Evolutionary conservation across 768 basidiomycete species (phyloP), one percentile per base, ranked within the genome.

Genomic region (Cystobasidium onofrii): DNA sequence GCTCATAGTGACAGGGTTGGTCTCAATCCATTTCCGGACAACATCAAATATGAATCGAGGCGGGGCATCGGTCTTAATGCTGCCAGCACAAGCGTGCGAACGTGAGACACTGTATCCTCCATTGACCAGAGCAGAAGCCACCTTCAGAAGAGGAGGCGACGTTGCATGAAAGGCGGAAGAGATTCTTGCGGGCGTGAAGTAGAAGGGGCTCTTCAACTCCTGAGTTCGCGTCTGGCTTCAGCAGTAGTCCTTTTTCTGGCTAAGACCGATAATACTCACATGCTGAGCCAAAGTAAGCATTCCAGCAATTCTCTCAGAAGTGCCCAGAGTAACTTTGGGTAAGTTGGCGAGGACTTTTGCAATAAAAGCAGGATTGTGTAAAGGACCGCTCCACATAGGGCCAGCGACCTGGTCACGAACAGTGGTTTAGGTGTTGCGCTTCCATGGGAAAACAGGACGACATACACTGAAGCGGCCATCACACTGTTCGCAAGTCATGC

Each of bases 301-400:
- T 0, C 96, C 96, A 81, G 88, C 90, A 89, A 99, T 97, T 66
- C 96, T 85, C 0, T 85, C 77, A 18, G 86, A 84, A 0, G 94
- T 97, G 12, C 89, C 88, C 78, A 93, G 97, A 46, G 84, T 85
- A 72, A 88, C 86, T 1, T 67, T 60, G 25, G 27, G 23, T 12
- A 36, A 12, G 20, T 74, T 52, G 15, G 94, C 83, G 78, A 96
- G 83, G 17, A 95, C 88, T 75, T 86, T 86, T n/a, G 82, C 80
- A 4, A 92, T 84, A 77, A 97, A 99, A 6, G 83, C 84, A 0
- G 82, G 77, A 79, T 92, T 86, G 78, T 99, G 96, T 27, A 99
- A 81, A 0, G 89, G 86, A 0, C 89, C 93, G 4, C 89, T 88
- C 96, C 96, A 98, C 90, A 99, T 94, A 0, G 96, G 96, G 0